Evolutionary conservation across 805 yeast species (phyloP).

Genomic region (Scheffersomyces coipomensis): DNA sequence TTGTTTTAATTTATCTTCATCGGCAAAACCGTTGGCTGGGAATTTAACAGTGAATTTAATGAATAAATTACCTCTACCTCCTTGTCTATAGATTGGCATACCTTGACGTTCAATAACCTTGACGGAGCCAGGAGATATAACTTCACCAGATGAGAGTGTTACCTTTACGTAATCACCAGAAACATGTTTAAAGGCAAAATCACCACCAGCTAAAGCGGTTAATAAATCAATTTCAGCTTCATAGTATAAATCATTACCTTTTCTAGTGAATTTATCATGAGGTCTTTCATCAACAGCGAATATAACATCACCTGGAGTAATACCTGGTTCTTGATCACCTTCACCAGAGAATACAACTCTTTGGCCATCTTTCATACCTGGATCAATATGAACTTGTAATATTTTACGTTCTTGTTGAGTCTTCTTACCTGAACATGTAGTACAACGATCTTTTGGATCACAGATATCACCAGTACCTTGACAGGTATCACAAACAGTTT

Average conservation of each 20-base stretch:
- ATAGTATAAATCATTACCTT: slow-evolving; percentile 82
- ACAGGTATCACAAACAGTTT: slow-evolving; percentile 90
- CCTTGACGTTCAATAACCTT: slow-evolving; percentile 91
- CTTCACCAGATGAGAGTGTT: slow-evolving; percentile 85
- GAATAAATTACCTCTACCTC: slow-evolving; percentile 84
- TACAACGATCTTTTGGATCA: slow-evolving; percentile 86
- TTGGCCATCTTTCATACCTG: slow-evolving; percentile 96
- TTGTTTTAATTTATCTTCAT: slow-evolving; percentile 69
- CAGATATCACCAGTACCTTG: slow-evolving; percentile 88
- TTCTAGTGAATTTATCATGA: slow-evolving; percentile 78
- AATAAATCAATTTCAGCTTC: slow-evolving; percentile 86
- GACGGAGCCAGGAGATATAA: slow-evolving; percentile 76
- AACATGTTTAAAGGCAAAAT: slow-evolving; percentile 80
- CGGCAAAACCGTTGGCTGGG: slow-evolving; percentile 73
- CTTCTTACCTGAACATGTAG: slow-evolving; percentile 84
- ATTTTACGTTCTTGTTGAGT: slow-evolving; percentile 85
- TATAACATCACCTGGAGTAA: slow-evolving; percentile 94
- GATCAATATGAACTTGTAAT: slow-evolving; percentile 89
- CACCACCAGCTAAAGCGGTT: slow-evolving; percentile 97
- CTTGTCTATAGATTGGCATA: slow-evolving; percentile 92
- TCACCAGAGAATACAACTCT: slow-evolving; percentile 88
- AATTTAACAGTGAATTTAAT: slow-evolving; percentile 85
- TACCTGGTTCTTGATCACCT: slow-evolving; percentile 95
- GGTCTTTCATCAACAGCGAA: slow-evolving; percentile 90
- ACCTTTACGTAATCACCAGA: slow-evolving; percentile 90